Evolutionary conservation across 1,284 basidiomycete genomes (phyloP).

Genomic region (Rhizopogon parksii): DNA sequence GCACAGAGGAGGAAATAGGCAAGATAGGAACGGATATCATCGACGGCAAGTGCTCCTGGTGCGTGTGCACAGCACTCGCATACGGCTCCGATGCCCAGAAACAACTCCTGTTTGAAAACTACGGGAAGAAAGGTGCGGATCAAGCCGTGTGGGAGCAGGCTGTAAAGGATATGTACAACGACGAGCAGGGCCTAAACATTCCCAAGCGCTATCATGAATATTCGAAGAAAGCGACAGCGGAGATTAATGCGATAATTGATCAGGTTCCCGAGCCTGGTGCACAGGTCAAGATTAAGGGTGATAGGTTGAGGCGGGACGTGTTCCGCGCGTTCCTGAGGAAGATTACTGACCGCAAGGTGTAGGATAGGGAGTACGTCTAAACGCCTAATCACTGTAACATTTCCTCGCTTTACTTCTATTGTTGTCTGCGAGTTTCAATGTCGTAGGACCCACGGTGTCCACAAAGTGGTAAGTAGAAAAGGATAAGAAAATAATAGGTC

Average conservation of each 20-base stretch:
- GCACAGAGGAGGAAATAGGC: slow-evolving; percentile 86
- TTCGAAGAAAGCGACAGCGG: slow-evolving; percentile 58
- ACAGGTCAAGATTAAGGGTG: slow-evolving; percentile 21
- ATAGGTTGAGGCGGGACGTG: slow-evolving; percentile 58
- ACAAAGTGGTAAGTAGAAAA: too few relatives aligned
- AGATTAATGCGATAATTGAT: slow-evolving; percentile 52
- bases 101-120: slow-evolving; percentile 67
- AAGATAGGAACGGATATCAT: slow-evolving; percentile 98
- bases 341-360: slow-evolving; percentile 46
- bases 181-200: slow-evolving; percentile 52
- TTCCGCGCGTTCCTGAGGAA: slow-evolving; percentile 71
- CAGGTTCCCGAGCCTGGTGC: slow-evolving; percentile 44
- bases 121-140: slow-evolving; percentile 72
- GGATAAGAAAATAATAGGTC: too few relatives aligned
- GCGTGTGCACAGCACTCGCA: slow-evolving; percentile 83
- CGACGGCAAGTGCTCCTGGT: slow-evolving; percentile 99
- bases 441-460: too few relatives aligned
- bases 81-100: slow-evolving; percentile 51
- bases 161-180: slow-evolving; percentile 62
- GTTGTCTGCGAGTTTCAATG: too few relatives aligned
- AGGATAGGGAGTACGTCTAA: neutral
- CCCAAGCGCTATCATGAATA: slow-evolving; percentile 51
- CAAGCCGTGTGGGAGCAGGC: slow-evolving; percentile 37
- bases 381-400: neutral
- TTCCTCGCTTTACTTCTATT: too few relatives aligned